Base-by-base conservation (phyloP, 305 asterid species). In the Fraxinus platypoda region DNA sequence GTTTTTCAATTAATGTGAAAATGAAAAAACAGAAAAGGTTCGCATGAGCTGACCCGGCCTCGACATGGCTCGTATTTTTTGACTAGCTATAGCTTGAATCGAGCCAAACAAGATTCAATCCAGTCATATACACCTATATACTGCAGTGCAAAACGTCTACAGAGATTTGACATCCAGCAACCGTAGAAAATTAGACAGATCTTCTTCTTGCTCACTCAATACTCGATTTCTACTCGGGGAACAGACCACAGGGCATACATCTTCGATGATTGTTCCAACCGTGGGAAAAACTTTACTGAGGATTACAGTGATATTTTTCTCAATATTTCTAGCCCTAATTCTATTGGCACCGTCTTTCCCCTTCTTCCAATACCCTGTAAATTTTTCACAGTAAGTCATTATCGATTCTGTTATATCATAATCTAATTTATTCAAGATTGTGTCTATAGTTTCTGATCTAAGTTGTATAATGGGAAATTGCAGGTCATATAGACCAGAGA, bases 401-500 rank as follows among this genome's bases (percentile, higher is more conserved):
- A 3, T 8, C 79, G 26, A 21, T 71, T 82, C 66, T 74, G 33
- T 17, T 31, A 37, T 70, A 78, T 72, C 31, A 70, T 7, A 70
- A 76, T 77, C 43, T n/a, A 9, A 37, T 17, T 31, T 70, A 5
- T 19, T 19, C 62, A 30, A 38, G 46, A 74, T 80, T 26, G 0
- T 2, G 43, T 26, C 35, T 80, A 1, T 28, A 59, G 49, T n/a
- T 74, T 74, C 82, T 77, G 85, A 87, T 84, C 82, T 84, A 30
- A 31, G 43, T 43, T 1, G 17, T 30, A 33, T 81, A 26, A 35
- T 77, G 23, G 71, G 23, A 52, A 71, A 17, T 3, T 17, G 74
- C 89, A 94, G 98, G 87, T 84, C 41, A 15, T 90, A 75, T 52
- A 91, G 94, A 82, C 89, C 91, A 4, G 92, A 90, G 88, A 92